Base-by-base conservation (phyloP, 2,329 filamentous ascomycete species). In the Claviceps pazoutovae region DNA sequence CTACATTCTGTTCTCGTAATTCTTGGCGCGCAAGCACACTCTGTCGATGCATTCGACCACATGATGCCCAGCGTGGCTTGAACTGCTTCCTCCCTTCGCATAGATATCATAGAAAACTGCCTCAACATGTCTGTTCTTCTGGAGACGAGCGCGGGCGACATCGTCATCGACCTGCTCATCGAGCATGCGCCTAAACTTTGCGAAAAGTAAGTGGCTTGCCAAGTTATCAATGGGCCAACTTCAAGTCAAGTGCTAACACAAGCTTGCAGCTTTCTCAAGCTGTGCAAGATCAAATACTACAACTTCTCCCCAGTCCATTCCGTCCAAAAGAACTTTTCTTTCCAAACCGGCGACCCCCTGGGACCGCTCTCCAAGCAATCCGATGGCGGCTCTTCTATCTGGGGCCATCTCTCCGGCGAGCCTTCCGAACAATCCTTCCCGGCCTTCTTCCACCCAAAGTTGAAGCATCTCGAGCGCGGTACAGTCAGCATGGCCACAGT, bases 251-350 rank as follows among this genome's bases (percentile, higher is more conserved):
- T 72, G 66, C 62, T 64, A 47, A 64, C 48, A 11, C 30, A 17
- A 5, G 21, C 56, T 34, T 75, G 73, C 68, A 94, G 88, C 76
- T 97, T 98, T 68, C 74, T 98, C 53, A 97, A 98, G 76, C 86
- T 98, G 60, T 96, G 93, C 80, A 97, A 97, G 72, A 75, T 89
- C 70, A 98, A 96, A 73, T 98, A 97, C 73, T 98, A 96, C 81
- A 97, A 97, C 73, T 97, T 94, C 68, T 83, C 89, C 5, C 93
- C 91, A 26, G 73, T 97, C 51, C 88, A 96, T 71, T 89, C 84
- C 58, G 80, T 98, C 39, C 93, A 96, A 65, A 93, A 91, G 66
- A 83, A 88, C 69, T 97, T 96, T 70, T 95, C 90, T 55, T 95
- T 95, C 69, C 91, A 97, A 69, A 94, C 88, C 36, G 91, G 91